Base-by-base conservation (phyloP, 345 rosid species). In the Citrus glauca region DNA sequence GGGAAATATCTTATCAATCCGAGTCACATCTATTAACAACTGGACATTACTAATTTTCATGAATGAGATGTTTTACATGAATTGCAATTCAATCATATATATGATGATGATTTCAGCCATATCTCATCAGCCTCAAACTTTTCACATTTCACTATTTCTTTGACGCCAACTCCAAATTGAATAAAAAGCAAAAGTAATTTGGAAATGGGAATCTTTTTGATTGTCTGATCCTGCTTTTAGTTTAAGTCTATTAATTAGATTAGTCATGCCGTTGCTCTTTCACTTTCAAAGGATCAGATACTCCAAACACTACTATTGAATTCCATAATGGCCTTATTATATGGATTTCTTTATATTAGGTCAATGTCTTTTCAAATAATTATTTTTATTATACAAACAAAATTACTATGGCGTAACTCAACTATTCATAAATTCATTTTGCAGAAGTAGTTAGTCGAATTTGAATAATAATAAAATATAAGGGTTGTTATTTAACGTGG, bases 1-100 rank as follows among this genome's bases (percentile, higher is more conserved):
- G 33, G 71, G 48, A 63, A 38, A 79, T 60, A 81, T 69, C 72
- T 40, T 35, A 81, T 69, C 78, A 81, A 62, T 73, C 75, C 9
- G 2, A 48, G 63, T 77, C 66, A 77, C 66, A 53, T 81, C 81
- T 48, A 19, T 13, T n/a, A 9, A 38, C 19, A 68, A 22, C 60
- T 25, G 19, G 50, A 2, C 20, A 48, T 32, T 19, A 22, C 20
- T 74, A 74, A 69, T 74, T 70, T 68, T 17, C 61, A 67, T 67
- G 75, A 79, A 40, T 53, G 22, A 53, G 56, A 53, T 53, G 22
- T 53, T 53, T 53, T 53, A 53, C 56, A 53, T 24, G 28, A 33
- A 65, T 42, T 74, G 5, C 48, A 61, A 66, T 79, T 55, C 73
- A 57, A 57, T 66, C 67, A 66, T 40, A 45, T 48, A 57, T 40